A percentile compares a stretch with the other conserved stretches of the same genome.
These are phyloP conservation scores for Cystobasidium pallidum DNA, from an alignment of 1,284 basidiomycete genomes.

Conservation along the genomic window DNA sequence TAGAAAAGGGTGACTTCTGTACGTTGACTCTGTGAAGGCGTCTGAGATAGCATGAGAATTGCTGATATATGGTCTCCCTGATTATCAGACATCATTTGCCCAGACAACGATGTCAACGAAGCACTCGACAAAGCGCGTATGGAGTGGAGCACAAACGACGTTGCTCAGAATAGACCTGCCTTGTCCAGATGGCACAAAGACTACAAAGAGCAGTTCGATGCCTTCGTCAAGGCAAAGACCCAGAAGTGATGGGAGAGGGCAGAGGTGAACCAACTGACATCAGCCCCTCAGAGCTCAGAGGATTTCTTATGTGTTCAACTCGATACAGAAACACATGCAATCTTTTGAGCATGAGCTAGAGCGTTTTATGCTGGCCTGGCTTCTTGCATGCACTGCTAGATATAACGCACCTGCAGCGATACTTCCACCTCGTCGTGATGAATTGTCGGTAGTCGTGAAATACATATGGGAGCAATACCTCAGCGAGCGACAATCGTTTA, in stretches of 20 bases:
- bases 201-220: slow-evolving; percentile 50
- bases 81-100: slow-evolving; percentile 51
- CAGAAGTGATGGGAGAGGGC: slow-evolving; percentile 38
- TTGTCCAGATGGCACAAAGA: slow-evolving; percentile 52
- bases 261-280: too few relatives aligned
- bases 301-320: too few relatives aligned
- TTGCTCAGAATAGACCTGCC: slow-evolving; percentile 49
- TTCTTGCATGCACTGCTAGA: too few relatives aligned
- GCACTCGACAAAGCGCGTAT: slow-evolving; percentile 49
- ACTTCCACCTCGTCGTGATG: neutral
- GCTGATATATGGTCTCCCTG: slow-evolving; percentile 35
- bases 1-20: slow-evolving; percentile 44
- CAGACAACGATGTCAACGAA: slow-evolving; percentile 48
- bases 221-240: slow-evolving; percentile 50
- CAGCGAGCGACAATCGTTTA: neutral
- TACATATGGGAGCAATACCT: too few relatives aligned
- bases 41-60: too few relatives aligned
- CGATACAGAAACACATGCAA: too few relatives aligned
- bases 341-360: too few relatives aligned
- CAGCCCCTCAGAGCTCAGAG: too few relatives aligned
- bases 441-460: too few relatives aligned
- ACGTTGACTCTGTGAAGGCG: neutral
- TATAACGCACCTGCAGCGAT: neutral
- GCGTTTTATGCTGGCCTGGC: too few relatives aligned
- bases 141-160: slow-evolving; percentile 50